A percentile compares a stretch with the other conserved stretches of the same genome.
Conservation (phyloP, 1,284 basidiomycete species). For the Tylopilus sp. region DNA sequence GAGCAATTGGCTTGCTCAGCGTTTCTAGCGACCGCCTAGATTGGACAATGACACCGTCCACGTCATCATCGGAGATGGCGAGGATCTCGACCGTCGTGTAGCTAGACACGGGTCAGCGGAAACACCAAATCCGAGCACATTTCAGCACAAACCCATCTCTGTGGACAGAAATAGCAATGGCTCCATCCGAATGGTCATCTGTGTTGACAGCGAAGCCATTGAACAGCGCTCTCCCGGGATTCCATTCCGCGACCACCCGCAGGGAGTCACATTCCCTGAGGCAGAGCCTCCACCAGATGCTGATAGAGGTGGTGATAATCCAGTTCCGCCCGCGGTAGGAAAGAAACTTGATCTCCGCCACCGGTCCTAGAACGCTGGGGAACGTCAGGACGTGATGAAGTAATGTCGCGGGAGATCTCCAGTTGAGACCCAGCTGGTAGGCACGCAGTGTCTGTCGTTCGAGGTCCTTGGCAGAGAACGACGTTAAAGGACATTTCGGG, state of each 20-base stretch:
- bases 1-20: conserved; percentile 54
- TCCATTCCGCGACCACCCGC: conserved; percentile 58
- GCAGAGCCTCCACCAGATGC: conserved; percentile 66
- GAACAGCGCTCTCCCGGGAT: conserved; percentile 62
- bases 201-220: conserved; percentile 61
- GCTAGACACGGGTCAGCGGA: conserved; percentile 23
- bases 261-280: conserved; percentile 59
- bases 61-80: conserved; percentile 25
- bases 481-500: conserved; percentile 43
- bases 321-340: conserved; percentile 54
- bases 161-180: conserved; percentile 59
- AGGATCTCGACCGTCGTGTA: conserved; percentile 34
- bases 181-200: conserved; percentile 54
- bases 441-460: conserved; percentile 57
- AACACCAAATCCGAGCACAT: background rate
- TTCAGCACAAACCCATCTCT: conserved; percentile 50
- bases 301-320: conserved; percentile 64
- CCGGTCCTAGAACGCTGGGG: conserved; percentile 50
- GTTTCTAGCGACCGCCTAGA: conserved; percentile 40
- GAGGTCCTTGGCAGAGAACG: conserved; percentile 52
- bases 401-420: conserved; percentile 47
- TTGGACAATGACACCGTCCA: conserved; percentile 20
- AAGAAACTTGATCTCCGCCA: conserved; percentile 65
- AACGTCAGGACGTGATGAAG: conserved; percentile 38
- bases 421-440: conserved; percentile 57